phyloP scores from a whole-genome alignment of 2,329 filamentous ascomycete genomes.

The Dactylonectria estremocensis region DNA sequence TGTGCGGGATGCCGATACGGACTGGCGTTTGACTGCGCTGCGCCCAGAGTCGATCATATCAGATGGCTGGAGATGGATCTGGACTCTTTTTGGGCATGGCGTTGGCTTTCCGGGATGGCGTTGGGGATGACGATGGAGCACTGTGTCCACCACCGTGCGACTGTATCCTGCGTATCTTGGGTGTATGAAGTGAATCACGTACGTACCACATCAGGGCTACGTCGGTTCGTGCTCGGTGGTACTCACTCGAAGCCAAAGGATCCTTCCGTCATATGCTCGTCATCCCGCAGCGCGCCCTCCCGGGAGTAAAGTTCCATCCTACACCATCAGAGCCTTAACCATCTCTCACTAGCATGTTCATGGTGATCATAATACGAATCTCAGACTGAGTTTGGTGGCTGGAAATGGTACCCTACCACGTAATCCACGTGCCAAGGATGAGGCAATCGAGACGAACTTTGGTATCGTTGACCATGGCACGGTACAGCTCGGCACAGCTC shows the following conservation, averaged over 20 bases:
- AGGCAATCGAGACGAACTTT: constrained; percentile 13
- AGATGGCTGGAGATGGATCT: constrained; percentile 15
- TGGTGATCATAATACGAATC: constrained; percentile 14
- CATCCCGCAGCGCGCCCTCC: constrained; percentile 34
- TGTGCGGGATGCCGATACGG: constrained; percentile 5
- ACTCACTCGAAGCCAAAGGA: constrained; percentile 31
- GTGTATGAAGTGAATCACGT: constrained; percentile 21
- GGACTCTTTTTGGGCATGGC: neutral
- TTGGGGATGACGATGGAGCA: constrained; percentile 2
- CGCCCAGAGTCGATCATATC: neutral
- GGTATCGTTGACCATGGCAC: constrained; percentile 1
- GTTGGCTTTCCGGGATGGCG: neutral
- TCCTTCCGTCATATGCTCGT: constrained; percentile 41
- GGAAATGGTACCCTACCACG: constrained; percentile 5
- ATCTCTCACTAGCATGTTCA: constrained; percentile 12
- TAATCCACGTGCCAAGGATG: constrained; percentile 28
- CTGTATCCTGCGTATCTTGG: neutral
- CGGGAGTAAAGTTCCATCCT: neutral
- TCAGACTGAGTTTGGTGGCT: neutral
- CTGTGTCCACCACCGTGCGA: neutral
- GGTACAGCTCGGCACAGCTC: no score
- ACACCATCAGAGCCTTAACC: constrained; percentile 13
- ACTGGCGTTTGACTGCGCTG: constrained; percentile 12
- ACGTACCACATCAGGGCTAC: constrained; percentile 29
- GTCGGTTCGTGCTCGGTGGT: constrained; percentile 25